These are phyloP conservation scores for Botryococcus braunii DNA, from an alignment of 163 green algal species.

Conservation along the genomic window DNA sequence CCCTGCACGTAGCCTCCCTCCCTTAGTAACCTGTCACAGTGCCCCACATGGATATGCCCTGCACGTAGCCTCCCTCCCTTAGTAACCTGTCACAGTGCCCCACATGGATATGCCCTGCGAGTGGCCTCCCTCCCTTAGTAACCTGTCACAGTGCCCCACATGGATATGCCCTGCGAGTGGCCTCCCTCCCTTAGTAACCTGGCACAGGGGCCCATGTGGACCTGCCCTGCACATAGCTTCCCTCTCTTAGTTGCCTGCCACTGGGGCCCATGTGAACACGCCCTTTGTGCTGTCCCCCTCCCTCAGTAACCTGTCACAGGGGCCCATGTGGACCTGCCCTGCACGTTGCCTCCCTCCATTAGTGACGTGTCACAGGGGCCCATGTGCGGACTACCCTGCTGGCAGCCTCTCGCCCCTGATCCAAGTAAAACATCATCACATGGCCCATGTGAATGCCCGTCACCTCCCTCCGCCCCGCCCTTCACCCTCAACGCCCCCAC, in stretches of 20 bases:
- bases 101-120: constrained; percentile 38
- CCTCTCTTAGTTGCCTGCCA: constrained; percentile 17
- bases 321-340: too few relatives aligned
- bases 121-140: constrained; percentile 49
- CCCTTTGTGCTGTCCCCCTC: too few relatives aligned
- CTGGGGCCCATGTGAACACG: too few relatives aligned
- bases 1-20: constrained; percentile 47
- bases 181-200: constrained; percentile 16
- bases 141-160: constrained; percentile 42
- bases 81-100: constrained; percentile 34
- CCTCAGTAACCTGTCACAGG: constrained; percentile 22
- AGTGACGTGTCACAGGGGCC: constrained; percentile 28
- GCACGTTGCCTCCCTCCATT: not conserved
- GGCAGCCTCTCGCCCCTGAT: too few relatives aligned
- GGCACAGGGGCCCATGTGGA: too few relatives aligned
- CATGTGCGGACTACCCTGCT: too few relatives aligned
- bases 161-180: constrained; percentile 24
- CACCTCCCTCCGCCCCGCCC: too few relatives aligned
- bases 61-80: constrained; percentile 46
- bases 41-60: constrained; percentile 47
- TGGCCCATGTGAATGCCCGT: too few relatives aligned
- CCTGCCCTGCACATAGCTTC: too few relatives aligned
- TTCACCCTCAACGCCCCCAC: too few relatives aligned
- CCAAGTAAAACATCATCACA: too few relatives aligned
- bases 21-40: constrained; percentile 31